Conservation (phyloP, 1,139 yeast species). For the Suhomyces terraborum region DNA sequence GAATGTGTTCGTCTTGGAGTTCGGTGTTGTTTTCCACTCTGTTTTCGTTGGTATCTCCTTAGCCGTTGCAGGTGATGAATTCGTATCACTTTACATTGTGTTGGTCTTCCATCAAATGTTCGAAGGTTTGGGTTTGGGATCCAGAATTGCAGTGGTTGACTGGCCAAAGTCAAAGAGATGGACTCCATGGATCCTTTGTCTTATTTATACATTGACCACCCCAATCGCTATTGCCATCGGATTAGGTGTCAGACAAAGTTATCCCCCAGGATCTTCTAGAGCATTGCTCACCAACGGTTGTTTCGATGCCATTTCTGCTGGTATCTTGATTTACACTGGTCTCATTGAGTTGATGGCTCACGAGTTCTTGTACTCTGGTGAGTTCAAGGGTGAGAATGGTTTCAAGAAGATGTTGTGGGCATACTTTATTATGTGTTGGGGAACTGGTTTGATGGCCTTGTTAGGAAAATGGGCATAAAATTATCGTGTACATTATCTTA, state of each 20-base stretch:
- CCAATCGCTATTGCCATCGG: constrained; percentile 88
- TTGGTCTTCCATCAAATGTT: constrained; percentile 88
- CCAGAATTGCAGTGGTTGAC: constrained; percentile 72
- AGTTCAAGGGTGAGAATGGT: constrained; percentile 55
- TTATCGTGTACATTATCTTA: neutral
- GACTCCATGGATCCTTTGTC: constrained; percentile 62
- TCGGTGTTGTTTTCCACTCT: constrained; percentile 81
- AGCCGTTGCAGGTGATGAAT: constrained; percentile 73
- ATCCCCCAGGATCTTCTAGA: constrained; percentile 59
- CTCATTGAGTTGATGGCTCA: constrained; percentile 86
- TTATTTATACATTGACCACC: constrained; percentile 70
- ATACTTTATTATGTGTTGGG: constrained; percentile 54
- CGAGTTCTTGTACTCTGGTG: constrained; percentile 74
- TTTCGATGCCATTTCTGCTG: constrained; percentile 82
- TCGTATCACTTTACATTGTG: constrained; percentile 73
- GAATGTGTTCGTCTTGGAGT: constrained; percentile 64
- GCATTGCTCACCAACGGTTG: constrained; percentile 75
- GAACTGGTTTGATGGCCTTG: constrained; percentile 84
- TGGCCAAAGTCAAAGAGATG: constrained; percentile 56
- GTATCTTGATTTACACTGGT: constrained; percentile 83
- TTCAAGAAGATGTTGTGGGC: constrained; percentile 43
- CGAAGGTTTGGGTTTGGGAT: constrained; percentile 91
- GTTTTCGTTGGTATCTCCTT: constrained; percentile 75
- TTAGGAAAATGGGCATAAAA: constrained; percentile 83
- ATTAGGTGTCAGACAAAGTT: constrained; percentile 72